A percentile compares a stretch with the other conserved stretches of the same genome.
Evolutionary conservation across 768 basidiomycete genomes (phyloP).

Genomic region (Plicaturopsis crispa): DNA sequence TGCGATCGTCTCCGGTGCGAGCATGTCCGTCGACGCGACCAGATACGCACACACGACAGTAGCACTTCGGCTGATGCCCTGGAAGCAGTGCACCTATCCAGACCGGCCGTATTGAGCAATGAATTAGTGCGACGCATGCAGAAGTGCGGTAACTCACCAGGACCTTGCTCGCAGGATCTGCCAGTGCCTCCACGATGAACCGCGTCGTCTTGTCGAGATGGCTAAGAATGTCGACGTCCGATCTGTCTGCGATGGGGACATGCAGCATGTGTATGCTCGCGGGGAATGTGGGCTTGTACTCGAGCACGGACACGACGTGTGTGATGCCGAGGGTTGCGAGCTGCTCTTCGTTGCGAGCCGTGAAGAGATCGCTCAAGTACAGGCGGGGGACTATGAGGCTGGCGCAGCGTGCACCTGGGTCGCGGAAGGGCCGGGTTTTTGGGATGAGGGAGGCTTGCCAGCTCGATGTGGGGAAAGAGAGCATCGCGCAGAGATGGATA

Average conservation of each 20-base stretch:
- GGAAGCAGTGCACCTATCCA: conserved; percentile 65
- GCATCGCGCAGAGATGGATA: no score
- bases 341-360: conserved; percentile 40
- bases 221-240: conserved; percentile 30
- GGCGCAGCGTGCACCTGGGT: conserved; percentile 15
- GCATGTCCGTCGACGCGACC: conserved; percentile 43
- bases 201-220: conserved; percentile 42
- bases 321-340: conserved; percentile 59
- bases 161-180: conserved; percentile 36
- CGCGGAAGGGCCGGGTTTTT: conserved; percentile 1
- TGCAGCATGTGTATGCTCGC: conserved; percentile 41
- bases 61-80: conserved; percentile 70
- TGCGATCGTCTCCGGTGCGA: conserved; percentile 42
- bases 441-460: conserved; percentile 16
- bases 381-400: conserved; percentile 37
- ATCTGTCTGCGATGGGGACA: conserved; percentile 38
- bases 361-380: conserved; percentile 57
- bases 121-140: not conserved
- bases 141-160: conserved; percentile 32
- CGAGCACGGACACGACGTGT: conserved; percentile 63
- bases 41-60: conserved; percentile 74
- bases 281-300: conserved; percentile 39
- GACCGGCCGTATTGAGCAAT: conserved; percentile 1
- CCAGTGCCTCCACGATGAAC: conserved; percentile 45
- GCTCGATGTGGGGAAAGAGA: conserved; percentile 24